Percentiles rank a stretch among this genome's conserved stretches.
Evolutionary conservation across 805 yeast genomes (phyloP).

Genomic region (Starmerella vaccinii): DNA sequence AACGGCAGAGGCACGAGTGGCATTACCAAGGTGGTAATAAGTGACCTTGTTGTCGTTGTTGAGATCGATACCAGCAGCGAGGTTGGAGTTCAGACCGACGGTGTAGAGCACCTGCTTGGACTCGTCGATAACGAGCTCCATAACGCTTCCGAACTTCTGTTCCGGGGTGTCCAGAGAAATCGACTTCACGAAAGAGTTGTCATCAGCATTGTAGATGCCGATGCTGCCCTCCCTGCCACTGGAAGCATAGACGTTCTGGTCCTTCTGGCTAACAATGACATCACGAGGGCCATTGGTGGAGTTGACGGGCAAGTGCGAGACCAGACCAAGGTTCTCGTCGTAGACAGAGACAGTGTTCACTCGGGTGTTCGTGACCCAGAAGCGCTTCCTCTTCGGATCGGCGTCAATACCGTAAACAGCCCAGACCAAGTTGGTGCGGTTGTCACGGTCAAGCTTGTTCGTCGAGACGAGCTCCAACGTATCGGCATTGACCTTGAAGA

Average conservation of each 20-base stretch:
- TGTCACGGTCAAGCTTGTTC: background rate
- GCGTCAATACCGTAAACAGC: constrained; percentile 15
- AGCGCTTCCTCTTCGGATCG: constrained; percentile 7
- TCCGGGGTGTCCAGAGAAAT: background rate
- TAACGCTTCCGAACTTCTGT: constrained; percentile 10
- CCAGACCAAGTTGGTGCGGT: background rate
- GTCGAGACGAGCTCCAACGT: constrained; percentile 4
- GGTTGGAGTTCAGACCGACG: constrained; percentile 5
- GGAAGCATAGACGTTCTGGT: constrained; percentile 9
- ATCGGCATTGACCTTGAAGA: constrained; percentile 13
- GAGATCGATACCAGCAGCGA: constrained; percentile 14
- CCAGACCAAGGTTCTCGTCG: constrained; percentile 6
- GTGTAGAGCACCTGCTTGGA: constrained; percentile 11
- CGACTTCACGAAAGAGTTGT: background rate
- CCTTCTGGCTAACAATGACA: constrained; percentile 9
- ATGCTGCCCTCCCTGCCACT: constrained; percentile 2
- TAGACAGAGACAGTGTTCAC: constrained; percentile 12
- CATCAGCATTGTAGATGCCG: constrained; percentile 9
- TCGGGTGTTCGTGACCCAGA: constrained; percentile 18
- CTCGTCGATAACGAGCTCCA: constrained; percentile 12
- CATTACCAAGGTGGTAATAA: constrained; percentile 12
- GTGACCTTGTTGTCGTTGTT: constrained; percentile 7
- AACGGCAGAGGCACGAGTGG: constrained; percentile 9
- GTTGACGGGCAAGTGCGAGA: constrained; percentile 2
- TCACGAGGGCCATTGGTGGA: constrained; percentile 10